Conservation (phyloP, 2,329 filamentous ascomycete genomes). For the Colletotrichum sp. region DNA sequence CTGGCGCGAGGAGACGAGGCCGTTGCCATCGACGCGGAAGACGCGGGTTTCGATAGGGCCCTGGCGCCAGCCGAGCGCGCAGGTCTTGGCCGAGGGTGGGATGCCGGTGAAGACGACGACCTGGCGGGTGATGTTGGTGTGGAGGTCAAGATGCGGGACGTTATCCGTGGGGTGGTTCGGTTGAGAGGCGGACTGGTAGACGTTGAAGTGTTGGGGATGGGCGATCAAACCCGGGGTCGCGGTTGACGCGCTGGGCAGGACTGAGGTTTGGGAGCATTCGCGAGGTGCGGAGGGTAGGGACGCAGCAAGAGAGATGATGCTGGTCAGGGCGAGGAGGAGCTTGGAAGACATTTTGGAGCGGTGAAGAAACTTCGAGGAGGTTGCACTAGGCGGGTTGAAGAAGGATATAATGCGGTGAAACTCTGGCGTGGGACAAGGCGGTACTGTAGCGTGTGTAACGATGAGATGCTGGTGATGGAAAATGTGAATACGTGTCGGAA, state of each 20-base stretch:
- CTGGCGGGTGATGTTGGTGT: conserved; percentile 28
- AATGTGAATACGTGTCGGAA: not conserved
- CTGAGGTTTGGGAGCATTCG: not conserved
- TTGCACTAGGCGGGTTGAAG: not conserved
- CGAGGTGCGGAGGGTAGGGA: not conserved
- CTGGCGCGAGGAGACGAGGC: conserved; percentile 20
- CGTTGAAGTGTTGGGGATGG: conserved; percentile 17
- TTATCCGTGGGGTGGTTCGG: not conserved
- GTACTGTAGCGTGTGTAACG: not conserved
- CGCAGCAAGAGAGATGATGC: not conserved
- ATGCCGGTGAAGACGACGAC: conserved; percentile 36
- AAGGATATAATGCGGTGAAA: not conserved
- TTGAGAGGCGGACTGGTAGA: conserved; percentile 5
- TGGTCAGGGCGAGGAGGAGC: not conserved
- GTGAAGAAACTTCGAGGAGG: not conserved
- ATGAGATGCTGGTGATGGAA: not conserved
- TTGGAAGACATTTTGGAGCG: not conserved
- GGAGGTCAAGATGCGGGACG: conserved; percentile 27
- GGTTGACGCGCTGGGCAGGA: not conserved
- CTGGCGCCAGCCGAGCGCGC: conserved; percentile 34
- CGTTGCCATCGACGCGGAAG: conserved; percentile 38
- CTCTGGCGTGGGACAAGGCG: not conserved
- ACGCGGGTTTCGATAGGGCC: conserved; percentile 39
- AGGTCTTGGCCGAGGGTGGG: conserved; percentile 29
- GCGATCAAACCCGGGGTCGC: not conserved